Evolutionary conservation across 192 early-diverging fungal genomes (phyloP).

Genomic region (Coemansia sp.): DNA sequence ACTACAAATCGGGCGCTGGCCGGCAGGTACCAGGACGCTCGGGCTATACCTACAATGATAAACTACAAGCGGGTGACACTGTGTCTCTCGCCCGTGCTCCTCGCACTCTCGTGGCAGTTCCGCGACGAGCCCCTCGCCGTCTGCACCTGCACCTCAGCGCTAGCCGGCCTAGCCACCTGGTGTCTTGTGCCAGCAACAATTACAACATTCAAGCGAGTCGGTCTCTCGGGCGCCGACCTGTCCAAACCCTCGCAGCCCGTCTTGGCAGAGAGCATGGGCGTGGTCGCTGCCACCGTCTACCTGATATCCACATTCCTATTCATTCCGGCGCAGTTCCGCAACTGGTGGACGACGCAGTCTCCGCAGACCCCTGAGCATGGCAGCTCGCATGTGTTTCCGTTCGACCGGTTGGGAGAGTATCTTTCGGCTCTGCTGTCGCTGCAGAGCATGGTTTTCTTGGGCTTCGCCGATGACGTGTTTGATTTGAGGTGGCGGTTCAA

Average conservation of each 20-base stretch:
- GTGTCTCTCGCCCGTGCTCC: constrained; percentile 35
- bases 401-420: constrained; percentile 78
- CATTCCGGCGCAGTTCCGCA: constrained; percentile 91
- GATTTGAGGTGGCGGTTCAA: constrained; percentile 96
- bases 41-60: too few species aligned
- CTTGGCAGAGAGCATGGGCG: constrained; percentile 89
- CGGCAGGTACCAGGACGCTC: too few species aligned
- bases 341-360: constrained; percentile 60
- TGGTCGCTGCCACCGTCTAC: constrained; percentile 84
- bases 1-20: too few species aligned
- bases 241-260: constrained; percentile 68
- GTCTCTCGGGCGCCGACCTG: constrained; percentile 76
- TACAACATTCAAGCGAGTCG: constrained; percentile 72
- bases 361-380: constrained; percentile 6
- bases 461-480: constrained; percentile 98
- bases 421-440: constrained; percentile 87
- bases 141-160: constrained; percentile 62
- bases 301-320: constrained; percentile 85
- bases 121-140: constrained; percentile 73
- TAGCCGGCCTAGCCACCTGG: constrained; percentile 75
- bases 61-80: constrained; percentile 27
- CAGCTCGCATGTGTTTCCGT: constrained; percentile 24
- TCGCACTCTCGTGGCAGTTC: constrained; percentile 58
- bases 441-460: constrained; percentile 95
- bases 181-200: constrained; percentile 62